Conservation (phyloP, 805 yeast species). For the Nakazawaea siamensis region DNA sequence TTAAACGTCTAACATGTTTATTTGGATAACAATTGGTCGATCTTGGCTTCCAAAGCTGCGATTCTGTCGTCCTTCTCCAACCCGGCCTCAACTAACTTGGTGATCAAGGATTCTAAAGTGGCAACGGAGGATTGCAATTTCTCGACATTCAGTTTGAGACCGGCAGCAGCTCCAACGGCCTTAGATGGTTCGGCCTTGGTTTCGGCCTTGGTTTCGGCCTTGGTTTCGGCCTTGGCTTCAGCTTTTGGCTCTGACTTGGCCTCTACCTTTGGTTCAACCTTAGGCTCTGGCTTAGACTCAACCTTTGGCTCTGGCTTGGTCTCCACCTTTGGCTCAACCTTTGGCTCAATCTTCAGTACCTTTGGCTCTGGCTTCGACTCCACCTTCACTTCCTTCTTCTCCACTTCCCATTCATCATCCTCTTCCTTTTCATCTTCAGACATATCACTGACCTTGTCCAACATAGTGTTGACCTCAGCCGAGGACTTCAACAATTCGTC, state of each 20-base stretch:
- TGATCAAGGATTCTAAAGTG: slow-evolving; percentile 47
- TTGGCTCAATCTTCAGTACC: slow-evolving; percentile 13
- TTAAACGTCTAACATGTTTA: slow-evolving; percentile 10
- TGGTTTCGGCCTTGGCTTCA: slow-evolving; percentile 12
- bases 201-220: slow-evolving; percentile 12
- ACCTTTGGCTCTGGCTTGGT: slow-evolving; percentile 6
- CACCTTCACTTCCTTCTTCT: slow-evolving; percentile 5
- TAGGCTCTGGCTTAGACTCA: slow-evolving; percentile 9
- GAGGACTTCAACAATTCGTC: slow-evolving; percentile 41
- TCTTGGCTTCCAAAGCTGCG: slow-evolving; percentile 47
- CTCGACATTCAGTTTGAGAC: slow-evolving; percentile 66
- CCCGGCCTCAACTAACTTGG: slow-evolving; percentile 41
- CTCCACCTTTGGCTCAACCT: slow-evolving; percentile 11
- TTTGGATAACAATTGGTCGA: slow-evolving; percentile 44
- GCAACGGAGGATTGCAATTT: slow-evolving; percentile 51
- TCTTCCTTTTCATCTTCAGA: slow-evolving; percentile 30
- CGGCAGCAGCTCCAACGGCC: slow-evolving; percentile 37
- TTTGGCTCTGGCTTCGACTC: slow-evolving; percentile 4
- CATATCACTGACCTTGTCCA: slow-evolving; percentile 33
- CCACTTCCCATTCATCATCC: slow-evolving; percentile 22
- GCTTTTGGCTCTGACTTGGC: slow-evolving; percentile 10
- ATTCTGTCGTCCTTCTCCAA: slow-evolving; percentile 61
- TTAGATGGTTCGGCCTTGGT: slow-evolving; percentile 11
- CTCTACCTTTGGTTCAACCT: slow-evolving; percentile 11
- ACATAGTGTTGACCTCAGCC: slow-evolving; percentile 34